Conservation (phyloP, 352 stramenopile genomes). For the Globisporangium emineosum region DNA sequence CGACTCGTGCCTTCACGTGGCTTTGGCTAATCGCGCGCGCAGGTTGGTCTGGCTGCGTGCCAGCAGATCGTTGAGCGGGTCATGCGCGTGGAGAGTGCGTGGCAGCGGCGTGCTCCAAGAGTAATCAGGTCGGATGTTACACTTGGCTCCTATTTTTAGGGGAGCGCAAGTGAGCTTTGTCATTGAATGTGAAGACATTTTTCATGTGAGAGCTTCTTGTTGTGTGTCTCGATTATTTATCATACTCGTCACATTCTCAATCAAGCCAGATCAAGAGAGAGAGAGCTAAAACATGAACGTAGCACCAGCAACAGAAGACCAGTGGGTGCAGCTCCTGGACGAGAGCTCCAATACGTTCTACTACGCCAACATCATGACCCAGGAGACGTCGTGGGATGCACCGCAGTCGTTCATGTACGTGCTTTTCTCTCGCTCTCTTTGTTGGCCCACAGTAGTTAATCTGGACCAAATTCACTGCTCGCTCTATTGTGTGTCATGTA, state of each 20-base stretch:
- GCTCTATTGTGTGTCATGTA: not conserved
- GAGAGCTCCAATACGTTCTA: conserved; percentile 12
- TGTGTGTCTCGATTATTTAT: not conserved
- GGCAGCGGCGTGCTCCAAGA: no score
- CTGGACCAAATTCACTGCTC: no score
- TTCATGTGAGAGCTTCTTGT: not conserved
- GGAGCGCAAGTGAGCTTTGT: not conserved
- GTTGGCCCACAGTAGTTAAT: no score
- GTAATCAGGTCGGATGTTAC: no score
- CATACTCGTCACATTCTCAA: not conserved
- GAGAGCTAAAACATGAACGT: conserved; percentile 1
- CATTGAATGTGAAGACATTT: not conserved
- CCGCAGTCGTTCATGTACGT: conserved; percentile 16
- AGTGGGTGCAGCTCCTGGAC: conserved; percentile 15
- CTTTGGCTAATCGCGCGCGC: no score
- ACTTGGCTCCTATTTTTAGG: not conserved
- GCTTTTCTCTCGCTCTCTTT: not conserved
- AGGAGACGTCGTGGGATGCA: conserved; percentile 15
- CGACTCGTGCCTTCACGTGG: no score
- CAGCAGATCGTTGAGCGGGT: no score
- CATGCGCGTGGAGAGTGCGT: no score
- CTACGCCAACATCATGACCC: conserved; percentile 16
- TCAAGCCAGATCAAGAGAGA: not conserved
- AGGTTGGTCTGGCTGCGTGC: no score
- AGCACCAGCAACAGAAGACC: not conserved